phyloP scores from a whole-genome alignment of 306 rosid genomes.

The Aeschynomene evenia region DNA sequence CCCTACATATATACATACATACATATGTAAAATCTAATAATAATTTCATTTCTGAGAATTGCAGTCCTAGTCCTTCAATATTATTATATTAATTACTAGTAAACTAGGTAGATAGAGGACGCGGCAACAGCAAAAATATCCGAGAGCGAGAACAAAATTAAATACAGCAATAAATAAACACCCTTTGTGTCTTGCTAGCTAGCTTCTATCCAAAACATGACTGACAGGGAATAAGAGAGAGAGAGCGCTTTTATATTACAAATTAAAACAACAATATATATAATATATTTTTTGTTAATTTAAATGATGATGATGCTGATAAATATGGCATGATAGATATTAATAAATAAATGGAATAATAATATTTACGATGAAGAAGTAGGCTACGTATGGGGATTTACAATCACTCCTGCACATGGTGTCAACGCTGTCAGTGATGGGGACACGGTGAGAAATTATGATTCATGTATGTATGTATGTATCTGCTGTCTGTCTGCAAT shows the following conservation, averaged over 20 bases:
- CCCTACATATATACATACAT: not conserved
- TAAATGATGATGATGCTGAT: no score
- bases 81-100: no score
- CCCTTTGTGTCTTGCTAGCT: constrained; percentile 10
- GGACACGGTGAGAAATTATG: constrained; percentile 39
- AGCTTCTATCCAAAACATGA: constrained; percentile 7
- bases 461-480: no score
- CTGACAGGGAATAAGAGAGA: constrained; percentile 13
- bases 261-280: constrained; percentile 20
- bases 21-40: no score
- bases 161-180: not conserved
- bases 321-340: no score
- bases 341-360: not conserved
- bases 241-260: not conserved
- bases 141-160: not conserved
- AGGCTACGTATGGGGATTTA: constrained; percentile 61
- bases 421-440: constrained; percentile 40
- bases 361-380: constrained; percentile 51
- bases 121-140: constrained; percentile 33
- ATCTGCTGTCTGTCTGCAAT: constrained; percentile 37
- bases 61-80: not conserved
- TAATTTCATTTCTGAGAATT: constrained; percentile 3
- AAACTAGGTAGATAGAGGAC: not conserved
- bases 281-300: no score
- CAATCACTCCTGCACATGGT: constrained; percentile 56